Conservation (phyloP, 2,329 filamentous ascomycete species). For the Ophiostoma sp. region DNA sequence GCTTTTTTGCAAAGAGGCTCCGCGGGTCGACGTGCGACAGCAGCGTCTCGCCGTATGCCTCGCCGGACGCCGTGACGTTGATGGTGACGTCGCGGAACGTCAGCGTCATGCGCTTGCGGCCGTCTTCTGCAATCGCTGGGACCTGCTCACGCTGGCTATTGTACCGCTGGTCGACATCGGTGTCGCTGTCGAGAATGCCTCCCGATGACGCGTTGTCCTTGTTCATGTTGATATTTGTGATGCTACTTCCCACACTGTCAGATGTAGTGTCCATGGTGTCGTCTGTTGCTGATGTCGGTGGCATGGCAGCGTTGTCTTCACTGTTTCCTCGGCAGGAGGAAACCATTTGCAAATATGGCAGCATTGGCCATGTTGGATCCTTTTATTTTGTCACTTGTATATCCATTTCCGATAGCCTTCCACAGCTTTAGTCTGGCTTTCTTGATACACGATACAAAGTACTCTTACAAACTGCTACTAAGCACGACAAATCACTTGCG, state of each 20-base stretch:
- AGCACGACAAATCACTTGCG: constrained; percentile 1
- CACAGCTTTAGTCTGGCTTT: not conserved
- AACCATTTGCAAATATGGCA: not conserved
- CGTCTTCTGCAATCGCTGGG: too few species aligned
- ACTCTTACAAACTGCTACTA: not conserved
- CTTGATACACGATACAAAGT: not conserved
- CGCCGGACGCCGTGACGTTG: constrained; percentile 22
- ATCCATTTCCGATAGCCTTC: not conserved
- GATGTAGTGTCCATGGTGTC: not conserved
- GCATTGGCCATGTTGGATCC: not conserved
- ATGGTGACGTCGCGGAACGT: constrained; percentile 24
- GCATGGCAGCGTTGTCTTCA: not conserved
- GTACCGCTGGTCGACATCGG: not conserved
- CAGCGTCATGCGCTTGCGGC: constrained; percentile 22
- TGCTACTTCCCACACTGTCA: not conserved
- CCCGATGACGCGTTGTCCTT: not conserved
- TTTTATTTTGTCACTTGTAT: not conserved
- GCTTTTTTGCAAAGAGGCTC: constrained; percentile 27
- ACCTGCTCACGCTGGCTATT: not conserved
- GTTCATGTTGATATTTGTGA: not conserved
- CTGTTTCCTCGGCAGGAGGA: not conserved
- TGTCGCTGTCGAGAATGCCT: not conserved
- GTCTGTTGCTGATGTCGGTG: not conserved
- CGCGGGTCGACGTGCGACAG: constrained; percentile 23
- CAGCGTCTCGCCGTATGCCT: constrained; percentile 23